phyloP scores from a whole-genome alignment of 306 rosid genomes.

The Lathyrus sativus region DNA sequence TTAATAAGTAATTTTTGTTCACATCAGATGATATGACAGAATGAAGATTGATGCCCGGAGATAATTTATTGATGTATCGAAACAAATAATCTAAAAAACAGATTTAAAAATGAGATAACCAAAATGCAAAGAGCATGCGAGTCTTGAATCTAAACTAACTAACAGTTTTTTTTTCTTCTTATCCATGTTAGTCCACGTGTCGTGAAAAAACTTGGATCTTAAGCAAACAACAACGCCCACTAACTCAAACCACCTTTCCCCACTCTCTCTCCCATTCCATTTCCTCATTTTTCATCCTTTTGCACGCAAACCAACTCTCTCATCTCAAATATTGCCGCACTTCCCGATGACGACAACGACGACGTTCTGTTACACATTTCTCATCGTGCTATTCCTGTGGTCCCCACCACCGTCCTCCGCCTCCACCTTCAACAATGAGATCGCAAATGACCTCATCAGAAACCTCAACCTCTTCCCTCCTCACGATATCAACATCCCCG shows the following conservation, averaged over 20 bases:
- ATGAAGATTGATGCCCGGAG: too few species aligned
- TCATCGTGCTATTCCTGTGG: conserved; percentile 25
- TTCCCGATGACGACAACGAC: neutral
- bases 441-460: conserved; percentile 48
- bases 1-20: too few species aligned
- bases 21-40: too few species aligned
- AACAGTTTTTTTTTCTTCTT: too few species aligned
- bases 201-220: neutral
- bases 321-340: conserved; percentile 31
- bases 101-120: too few species aligned
- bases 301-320: neutral
- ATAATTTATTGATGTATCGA: too few species aligned
- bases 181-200: neutral
- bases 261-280: neutral
- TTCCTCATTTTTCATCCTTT: neutral
- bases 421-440: neutral
- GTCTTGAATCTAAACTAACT: too few species aligned
- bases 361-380: conserved; percentile 26
- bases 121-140: too few species aligned
- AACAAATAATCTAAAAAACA: too few species aligned
- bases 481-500: conserved; percentile 59
- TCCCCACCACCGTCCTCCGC: conserved; percentile 39
- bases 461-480: conserved; percentile 76
- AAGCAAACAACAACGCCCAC: conserved; percentile 22
- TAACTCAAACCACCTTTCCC: neutral